Evolutionary conservation across 192 early-diverging fungal genomes (phyloP).

Genomic region (Coemansia furcata): DNA sequence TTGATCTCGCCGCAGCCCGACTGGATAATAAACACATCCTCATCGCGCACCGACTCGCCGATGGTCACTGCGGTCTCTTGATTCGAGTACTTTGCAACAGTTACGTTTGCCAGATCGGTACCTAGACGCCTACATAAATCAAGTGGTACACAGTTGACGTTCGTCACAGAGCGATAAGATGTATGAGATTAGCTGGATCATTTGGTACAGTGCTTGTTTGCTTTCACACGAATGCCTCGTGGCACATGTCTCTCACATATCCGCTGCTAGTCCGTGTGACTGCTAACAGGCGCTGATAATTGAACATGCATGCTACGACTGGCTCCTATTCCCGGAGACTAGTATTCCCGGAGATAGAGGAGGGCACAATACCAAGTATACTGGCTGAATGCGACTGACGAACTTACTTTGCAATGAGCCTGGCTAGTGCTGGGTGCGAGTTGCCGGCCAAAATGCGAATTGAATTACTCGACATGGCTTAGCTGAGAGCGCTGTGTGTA

Average conservation of each 20-base stretch:
- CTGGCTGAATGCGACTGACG: neutral
- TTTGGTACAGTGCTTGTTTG: neutral
- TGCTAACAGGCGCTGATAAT: neutral
- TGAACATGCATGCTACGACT: neutral
- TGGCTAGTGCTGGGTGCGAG: slow-evolving; percentile 90
- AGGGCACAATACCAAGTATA: neutral
- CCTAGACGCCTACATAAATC: slow-evolving; percentile 72
- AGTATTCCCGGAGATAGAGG: neutral
- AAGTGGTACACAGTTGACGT: neutral
- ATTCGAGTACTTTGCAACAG: slow-evolving; percentile 96
- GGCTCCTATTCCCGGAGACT: neutral
- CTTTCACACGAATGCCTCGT: neutral
- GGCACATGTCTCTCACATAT: neutral
- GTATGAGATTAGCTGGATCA: neutral
- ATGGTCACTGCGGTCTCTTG: slow-evolving; percentile 94
- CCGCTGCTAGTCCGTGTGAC: neutral
- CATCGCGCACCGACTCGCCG: slow-evolving; percentile 93
- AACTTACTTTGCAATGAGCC: slow-evolving; percentile 84
- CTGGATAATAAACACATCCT: slow-evolving; percentile 98
- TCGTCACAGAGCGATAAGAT: neutral
- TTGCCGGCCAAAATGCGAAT: slow-evolving; percentile 98
- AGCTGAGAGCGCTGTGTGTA: neutral
- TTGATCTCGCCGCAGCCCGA: slow-evolving; percentile 96
- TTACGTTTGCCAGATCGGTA: slow-evolving; percentile 87
- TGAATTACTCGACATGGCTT: slow-evolving; percentile 76